Base-by-base conservation (phyloP, 148 eudicot genomes). In the Talinum fruticosum region DNA sequence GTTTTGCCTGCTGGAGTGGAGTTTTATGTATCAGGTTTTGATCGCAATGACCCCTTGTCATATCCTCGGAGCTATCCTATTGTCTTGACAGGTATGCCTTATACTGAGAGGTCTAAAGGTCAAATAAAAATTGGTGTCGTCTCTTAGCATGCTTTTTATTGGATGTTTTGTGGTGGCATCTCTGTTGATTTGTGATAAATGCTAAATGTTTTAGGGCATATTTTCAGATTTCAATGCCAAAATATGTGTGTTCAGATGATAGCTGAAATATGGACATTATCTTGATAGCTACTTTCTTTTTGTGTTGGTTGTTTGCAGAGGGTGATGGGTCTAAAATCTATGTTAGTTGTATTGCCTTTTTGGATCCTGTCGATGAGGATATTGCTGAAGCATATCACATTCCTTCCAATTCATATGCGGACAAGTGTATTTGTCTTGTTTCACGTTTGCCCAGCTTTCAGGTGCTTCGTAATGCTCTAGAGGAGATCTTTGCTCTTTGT, bases 281-380 rank as follows among this genome's bases (percentile, higher is more conserved):
- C 18, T 62, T 62, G 73, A 32, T 26, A 28, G 30, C 69, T 24
- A 72, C 38, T 79, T 65, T 38, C 51, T 44, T 47, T 72, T 85
- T 65, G 72, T 57, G 71, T 74, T 72, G 76, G 23, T 35, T 80
- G 76, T 34, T 74, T 89, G 86, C 92, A 93, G 99, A 96, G 92
- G 99, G 99, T 26, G 99, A 96, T 86, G 99, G 99, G 26, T 93
- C 97, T 47, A 93, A 96, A 84, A 96, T 96, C 44, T 96, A 93
- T 64, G 99, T 96, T 33, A 86, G 90, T 57, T 96, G 99, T 81
- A 96, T 96, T 84, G 92, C 97, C 79, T 93, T 93, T 80, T 86
- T 97, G 36, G 99, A 96, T 86, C 95, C 89, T 57, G 94, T 96
- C 70, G 93, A 96, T 77, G 93, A 86, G 77, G 99, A 96, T 85